These are phyloP conservation scores for Meyerozyma elateridarum DNA, from an alignment of 1,139 yeast species.

Conservation along the genomic window DNA sequence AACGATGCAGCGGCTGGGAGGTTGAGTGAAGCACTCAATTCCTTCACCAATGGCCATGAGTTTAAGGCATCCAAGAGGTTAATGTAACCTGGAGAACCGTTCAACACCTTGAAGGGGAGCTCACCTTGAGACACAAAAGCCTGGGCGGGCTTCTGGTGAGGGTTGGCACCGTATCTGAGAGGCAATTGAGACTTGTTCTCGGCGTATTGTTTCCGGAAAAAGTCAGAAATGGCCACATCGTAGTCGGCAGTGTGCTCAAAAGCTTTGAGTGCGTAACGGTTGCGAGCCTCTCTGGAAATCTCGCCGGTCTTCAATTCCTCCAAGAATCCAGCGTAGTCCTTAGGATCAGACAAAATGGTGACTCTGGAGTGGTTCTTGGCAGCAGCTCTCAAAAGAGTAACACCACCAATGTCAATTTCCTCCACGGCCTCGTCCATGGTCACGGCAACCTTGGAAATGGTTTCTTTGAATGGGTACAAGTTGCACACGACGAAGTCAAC, in stretches of 20 bases:
- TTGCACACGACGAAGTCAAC: slow-evolving; percentile 86
- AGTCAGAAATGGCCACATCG: slow-evolving; percentile 92
- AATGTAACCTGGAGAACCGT: slow-evolving; percentile 97
- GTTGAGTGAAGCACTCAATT: slow-evolving; percentile 87
- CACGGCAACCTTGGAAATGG: slow-evolving; percentile 58
- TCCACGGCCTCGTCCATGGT: slow-evolving; percentile 97
- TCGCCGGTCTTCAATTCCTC: slow-evolving; percentile 73
- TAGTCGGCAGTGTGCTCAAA: slow-evolving; percentile 98
- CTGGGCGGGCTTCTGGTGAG: slow-evolving; percentile 99
- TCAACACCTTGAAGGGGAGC: slow-evolving; percentile 87
- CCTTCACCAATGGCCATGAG: slow-evolving; percentile 98
- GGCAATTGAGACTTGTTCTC: slow-evolving; percentile 88
- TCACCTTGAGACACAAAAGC: slow-evolving; percentile 84
- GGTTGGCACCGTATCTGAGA: slow-evolving; percentile 96
- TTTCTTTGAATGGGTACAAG: slow-evolving; percentile 73
- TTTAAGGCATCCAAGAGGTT: slow-evolving; percentile 92
- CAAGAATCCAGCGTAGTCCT: slow-evolving; percentile 82
- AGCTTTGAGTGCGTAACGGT: slow-evolving; percentile 88
- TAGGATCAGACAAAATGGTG: slow-evolving; percentile 89
- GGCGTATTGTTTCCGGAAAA: slow-evolving; percentile 94
- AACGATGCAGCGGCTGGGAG: slow-evolving; percentile 98
- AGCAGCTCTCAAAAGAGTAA: slow-evolving; percentile 93
- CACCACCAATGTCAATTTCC: slow-evolving; percentile 98
- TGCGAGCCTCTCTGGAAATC: slow-evolving; percentile 68
- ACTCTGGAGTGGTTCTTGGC: slow-evolving; percentile 98